These are phyloP conservation scores for Citrullus colocynthis DNA, from an alignment of 306 rosid species.

Conservation along the genomic window DNA sequence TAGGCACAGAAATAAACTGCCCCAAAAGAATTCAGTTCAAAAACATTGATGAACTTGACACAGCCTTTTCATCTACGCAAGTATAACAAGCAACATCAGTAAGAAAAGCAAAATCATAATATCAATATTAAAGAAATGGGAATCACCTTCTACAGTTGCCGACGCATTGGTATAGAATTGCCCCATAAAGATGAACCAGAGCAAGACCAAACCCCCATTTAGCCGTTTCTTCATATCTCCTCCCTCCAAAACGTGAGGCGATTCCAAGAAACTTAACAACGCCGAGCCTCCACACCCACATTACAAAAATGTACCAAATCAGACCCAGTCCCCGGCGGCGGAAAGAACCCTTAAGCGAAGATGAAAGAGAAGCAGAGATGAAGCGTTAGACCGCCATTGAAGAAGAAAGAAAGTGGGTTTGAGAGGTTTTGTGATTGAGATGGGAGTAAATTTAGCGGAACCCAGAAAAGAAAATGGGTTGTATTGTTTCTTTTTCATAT, in stretches of 20 bases:
- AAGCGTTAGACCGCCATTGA: neutral
- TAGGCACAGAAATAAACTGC: neutral
- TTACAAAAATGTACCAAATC: constrained; percentile 4
- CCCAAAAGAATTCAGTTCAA: neutral
- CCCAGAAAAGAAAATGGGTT: neutral
- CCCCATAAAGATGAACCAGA: neutral
- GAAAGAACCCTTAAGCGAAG: neutral
- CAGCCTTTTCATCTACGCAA: neutral
- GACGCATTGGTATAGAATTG: neutral
- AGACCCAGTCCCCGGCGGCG: neutral
- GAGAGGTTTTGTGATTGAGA: neutral
- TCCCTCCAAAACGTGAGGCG: constrained; percentile 8
- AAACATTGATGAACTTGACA: neutral
- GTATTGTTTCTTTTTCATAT: neutral
- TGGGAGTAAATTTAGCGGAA: neutral
- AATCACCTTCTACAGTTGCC: constrained; percentile 9
- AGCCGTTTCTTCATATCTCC: neutral
- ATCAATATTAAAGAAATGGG: neutral
- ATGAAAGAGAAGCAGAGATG: neutral
- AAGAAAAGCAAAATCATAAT: neutral
- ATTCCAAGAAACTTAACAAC: neutral
- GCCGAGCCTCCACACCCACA: constrained; percentile 7
- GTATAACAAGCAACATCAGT: neutral
- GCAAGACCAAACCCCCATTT: neutral
- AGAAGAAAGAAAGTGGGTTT: neutral